Conservation (phyloP, 495 filamentous ascomycete genomes). For the Friedmanniomyces endolithicus region DNA sequence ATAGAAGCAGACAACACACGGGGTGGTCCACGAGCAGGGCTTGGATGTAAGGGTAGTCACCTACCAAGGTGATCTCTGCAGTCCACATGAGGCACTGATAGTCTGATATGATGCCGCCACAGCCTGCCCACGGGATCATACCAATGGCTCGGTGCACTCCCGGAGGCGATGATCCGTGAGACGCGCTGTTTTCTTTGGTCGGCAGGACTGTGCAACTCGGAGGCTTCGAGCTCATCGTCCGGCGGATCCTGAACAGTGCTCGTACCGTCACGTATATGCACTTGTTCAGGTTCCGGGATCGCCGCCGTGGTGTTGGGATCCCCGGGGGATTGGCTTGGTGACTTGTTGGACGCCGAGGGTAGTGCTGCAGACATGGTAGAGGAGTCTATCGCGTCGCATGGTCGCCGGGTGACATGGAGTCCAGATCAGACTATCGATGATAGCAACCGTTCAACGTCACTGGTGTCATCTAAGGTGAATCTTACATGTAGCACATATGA, state of each 20-base stretch:
- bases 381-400: neutral
- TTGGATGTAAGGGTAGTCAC: conserved; percentile 11
- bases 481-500: too few species aligned
- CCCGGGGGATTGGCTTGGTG: neutral
- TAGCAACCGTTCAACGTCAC: too few species aligned
- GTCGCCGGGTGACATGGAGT: neutral
- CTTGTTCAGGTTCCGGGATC: conserved; percentile 12
- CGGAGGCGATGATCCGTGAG: conserved; percentile 1
- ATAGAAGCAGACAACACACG: too few species aligned
- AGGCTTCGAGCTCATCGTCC: conserved; percentile 14
- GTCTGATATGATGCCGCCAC: conserved; percentile 36
- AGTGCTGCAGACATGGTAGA: neutral
- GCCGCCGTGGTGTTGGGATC: neutral
- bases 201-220: neutral
- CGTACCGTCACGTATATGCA: neutral
- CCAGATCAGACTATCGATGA: neutral
- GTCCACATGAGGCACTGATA: conserved; percentile 34
- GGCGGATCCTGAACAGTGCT: neutral
- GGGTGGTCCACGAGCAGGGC: neutral
- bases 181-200: neutral
- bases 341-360: neutral
- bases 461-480: too few species aligned
- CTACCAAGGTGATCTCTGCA: conserved; percentile 45
- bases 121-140: conserved; percentile 28
- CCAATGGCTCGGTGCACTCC: conserved; percentile 12